Conservation (phyloP, 192 early-diverging fungal genomes). For the Chytriomyces sp. region DNA sequence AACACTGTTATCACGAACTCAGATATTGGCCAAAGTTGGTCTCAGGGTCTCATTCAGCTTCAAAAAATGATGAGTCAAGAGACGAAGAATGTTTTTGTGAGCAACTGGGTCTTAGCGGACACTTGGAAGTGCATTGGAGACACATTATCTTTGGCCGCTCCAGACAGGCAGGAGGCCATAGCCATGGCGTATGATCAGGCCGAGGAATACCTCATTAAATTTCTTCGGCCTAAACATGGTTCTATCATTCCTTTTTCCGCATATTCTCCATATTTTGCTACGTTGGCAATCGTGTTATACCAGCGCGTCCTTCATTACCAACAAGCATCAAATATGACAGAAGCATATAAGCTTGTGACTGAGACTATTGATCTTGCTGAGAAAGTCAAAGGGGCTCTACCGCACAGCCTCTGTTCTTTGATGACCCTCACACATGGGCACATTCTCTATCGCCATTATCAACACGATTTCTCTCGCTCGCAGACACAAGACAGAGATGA, state of each 20-base stretch:
- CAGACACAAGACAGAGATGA: not conserved
- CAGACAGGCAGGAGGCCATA: slow-evolving; percentile 10
- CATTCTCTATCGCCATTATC: not conserved
- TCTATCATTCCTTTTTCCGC: not conserved
- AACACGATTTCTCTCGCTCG: not conserved
- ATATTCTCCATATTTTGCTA: slow-evolving; percentile 12
- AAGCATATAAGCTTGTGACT: slow-evolving; percentile 11
- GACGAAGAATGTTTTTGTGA: not conserved
- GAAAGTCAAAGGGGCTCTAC: not conserved
- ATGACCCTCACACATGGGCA: slow-evolving; percentile 1
- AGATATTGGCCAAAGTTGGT: too few relatives aligned
- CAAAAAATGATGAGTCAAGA: slow-evolving; percentile 1
- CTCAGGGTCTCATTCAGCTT: not conserved
- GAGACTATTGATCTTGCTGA: not conserved
- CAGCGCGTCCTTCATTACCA: slow-evolving; percentile 19
- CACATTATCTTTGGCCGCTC: not conserved
- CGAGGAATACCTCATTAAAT: slow-evolving; percentile 11
- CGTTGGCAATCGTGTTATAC: not conserved
- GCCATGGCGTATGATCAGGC: slow-evolving; percentile 26
- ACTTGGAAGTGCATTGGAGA: slow-evolving; percentile 11
- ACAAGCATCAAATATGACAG: not conserved
- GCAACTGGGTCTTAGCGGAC: not conserved
- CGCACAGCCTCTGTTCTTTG: not conserved
- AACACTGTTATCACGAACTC: too few relatives aligned
- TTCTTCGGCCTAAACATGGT: not conserved